Base-by-base conservation (phyloP, 2,329 filamentous ascomycete species). In the Talaromyces rugulosus region DNA sequence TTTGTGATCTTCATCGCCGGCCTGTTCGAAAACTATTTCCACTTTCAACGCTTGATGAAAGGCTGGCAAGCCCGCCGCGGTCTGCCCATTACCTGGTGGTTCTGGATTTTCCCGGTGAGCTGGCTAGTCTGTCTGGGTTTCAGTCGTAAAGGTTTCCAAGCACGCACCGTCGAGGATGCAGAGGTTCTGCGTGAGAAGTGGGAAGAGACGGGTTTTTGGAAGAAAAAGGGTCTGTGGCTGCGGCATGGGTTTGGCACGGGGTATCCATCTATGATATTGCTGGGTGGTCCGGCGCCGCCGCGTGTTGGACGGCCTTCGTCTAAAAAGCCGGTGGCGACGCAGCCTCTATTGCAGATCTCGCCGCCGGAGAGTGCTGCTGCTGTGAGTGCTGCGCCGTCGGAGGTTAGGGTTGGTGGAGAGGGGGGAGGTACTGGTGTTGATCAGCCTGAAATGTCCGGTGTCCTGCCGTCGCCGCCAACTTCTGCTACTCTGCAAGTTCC, bases 1-100 rank as follows among this genome's bases (percentile, higher is more conserved):
- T 69, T 66, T 9, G 36, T 73, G 0, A 65, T 65, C 33, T 64
- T 74, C 56, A 63, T 74, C 31, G 53, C 66, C 3, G 72, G 72
- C 30, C 66, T 73, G 44, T 60, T 73, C 30, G 72, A 74, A 56
- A 68, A 65, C 47, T 74, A 69, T 62, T 56, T 74, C 5, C 69
- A 70, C 18, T 74, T 73, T 63, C 69, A 70, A 54, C 70, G 71
- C 4, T 64, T 74, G 27, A 72, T 72, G 70, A 72, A 66, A 3
- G 72, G 72, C 56, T 73, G 71, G 72, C 71, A 72, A 53, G 70
- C 72, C 3, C 67, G 71, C 1, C 71, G 72, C n/a, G 72, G 72
- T 2, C 47, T 74, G 2, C 72, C 72, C 1, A 60, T 72, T 9
- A 70, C 65, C 56, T 74, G 72, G 72, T 65, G 66, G 9, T 60